Evolutionary conservation across 1,284 basidiomycete species (phyloP).

Genomic region (Leccinum angustisporum): DNA sequence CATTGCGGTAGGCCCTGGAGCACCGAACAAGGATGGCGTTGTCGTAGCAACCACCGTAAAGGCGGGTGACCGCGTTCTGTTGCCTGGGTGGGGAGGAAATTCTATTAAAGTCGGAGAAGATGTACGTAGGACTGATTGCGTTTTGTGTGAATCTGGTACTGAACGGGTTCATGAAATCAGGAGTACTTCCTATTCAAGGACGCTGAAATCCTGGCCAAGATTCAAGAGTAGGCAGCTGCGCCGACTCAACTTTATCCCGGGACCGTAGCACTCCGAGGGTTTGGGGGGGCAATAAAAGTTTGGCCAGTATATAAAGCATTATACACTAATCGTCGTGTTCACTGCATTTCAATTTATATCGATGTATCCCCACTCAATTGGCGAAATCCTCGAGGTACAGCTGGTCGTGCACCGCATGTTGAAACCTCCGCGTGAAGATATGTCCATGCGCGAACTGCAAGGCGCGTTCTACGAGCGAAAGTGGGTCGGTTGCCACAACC

Average conservation of each 20-base stretch:
- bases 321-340: slow-evolving; percentile 22
- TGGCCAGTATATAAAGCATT: slow-evolving; percentile 11
- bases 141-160: background rate
- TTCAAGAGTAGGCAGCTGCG: slow-evolving; percentile 70
- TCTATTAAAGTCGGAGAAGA: slow-evolving; percentile 97
- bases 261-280: background rate
- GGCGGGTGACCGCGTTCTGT: slow-evolving; percentile 88
- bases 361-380: slow-evolving; percentile 30
- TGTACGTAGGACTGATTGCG: slow-evolving; percentile 49
- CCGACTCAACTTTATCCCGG: background rate
- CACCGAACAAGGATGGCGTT: slow-evolving; percentile 82
- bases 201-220: slow-evolving; percentile 94
- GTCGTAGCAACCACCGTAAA: slow-evolving; percentile 80
- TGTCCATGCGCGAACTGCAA: slow-evolving; percentile 15
- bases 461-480: slow-evolving; percentile 5
- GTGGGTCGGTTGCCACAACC: slow-evolving; percentile 3
- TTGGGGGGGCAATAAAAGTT: slow-evolving; percentile 11
- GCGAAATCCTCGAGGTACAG: background rate
- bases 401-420: background rate
- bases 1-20: slow-evolving; percentile 93
- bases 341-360: slow-evolving; percentile 27
- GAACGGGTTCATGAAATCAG: slow-evolving; percentile 30
- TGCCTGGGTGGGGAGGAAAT: slow-evolving; percentile 96
- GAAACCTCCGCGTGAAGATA: background rate
- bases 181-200: slow-evolving; percentile 97